Conservation (phyloP, 1,284 basidiomycete genomes). For the Ceratobasidium sp. region DNA sequence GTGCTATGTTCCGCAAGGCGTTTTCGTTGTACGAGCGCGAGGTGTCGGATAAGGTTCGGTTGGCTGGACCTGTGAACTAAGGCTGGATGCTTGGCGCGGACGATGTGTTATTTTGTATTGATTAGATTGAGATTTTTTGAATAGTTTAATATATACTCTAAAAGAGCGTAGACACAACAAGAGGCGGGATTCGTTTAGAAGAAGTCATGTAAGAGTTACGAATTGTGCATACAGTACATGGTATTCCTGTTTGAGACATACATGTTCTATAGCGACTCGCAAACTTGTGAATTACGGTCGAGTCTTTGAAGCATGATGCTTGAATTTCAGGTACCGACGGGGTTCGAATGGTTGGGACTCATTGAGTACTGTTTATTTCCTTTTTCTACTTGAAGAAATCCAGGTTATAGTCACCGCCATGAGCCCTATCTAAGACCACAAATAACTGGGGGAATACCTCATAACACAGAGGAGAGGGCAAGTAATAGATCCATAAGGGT, state of each 20-base stretch:
- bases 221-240: neutral
- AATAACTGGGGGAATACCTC: no score
- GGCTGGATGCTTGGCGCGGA: neutral
- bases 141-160: conserved; percentile 23
- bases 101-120: conserved; percentile 37
- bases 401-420: no score
- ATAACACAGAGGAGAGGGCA: no score
- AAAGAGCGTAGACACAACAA: conserved; percentile 4
- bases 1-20: conserved; percentile 91
- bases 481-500: no score
- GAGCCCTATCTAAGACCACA: no score
- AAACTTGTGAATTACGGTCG: no score
- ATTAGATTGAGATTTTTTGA: conserved; percentile 37
- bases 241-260: neutral
- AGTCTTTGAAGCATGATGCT: no score
- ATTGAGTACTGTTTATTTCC: no score
- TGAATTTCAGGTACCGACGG: no score
- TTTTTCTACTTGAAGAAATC: no score
- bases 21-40: conserved; percentile 90
- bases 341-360: no score
- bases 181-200: neutral
- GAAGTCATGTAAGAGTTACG: neutral
- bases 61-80: conserved; percentile 73
- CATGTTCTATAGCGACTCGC: no score
- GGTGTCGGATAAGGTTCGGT: conserved; percentile 80